phyloP scores from a whole-genome alignment of 2,329 filamentous ascomycete genomes.

The Plectosphaerella sp. region DNA sequence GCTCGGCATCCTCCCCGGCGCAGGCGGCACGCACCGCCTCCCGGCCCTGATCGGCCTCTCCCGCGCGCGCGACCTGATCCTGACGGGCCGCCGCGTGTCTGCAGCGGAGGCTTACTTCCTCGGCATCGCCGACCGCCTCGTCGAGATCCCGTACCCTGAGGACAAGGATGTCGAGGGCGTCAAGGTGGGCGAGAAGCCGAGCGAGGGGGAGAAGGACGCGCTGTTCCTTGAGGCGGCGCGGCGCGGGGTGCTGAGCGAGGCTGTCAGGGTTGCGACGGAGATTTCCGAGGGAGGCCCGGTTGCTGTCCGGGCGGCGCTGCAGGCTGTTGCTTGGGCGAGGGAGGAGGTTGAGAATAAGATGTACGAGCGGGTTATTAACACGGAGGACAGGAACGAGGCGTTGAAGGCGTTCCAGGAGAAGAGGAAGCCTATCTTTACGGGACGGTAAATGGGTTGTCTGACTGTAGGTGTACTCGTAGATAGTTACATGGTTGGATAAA shows the following conservation, averaged over 20 bases:
- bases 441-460: conserved; percentile 29
- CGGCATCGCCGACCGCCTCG: conserved; percentile 83
- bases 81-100: conserved; percentile 82
- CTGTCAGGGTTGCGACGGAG: conserved; percentile 72
- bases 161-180: conserved; percentile 33
- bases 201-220: conserved; percentile 25
- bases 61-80: conserved; percentile 82
- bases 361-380: conserved; percentile 78
- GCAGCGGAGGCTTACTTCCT: conserved; percentile 83
- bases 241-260: conserved; percentile 66
- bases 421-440: conserved; percentile 55
- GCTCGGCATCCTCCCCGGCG: conserved; percentile 90
- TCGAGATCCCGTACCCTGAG: conserved; percentile 64
- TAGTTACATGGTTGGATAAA: too few species aligned
- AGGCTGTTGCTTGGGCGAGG: conserved; percentile 68
- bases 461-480: too few species aligned
- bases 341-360: conserved; percentile 82
- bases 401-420: conserved; percentile 73
- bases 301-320: conserved; percentile 72
- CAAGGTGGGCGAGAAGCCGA: conserved; percentile 29
- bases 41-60: conserved; percentile 74
- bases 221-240: conserved; percentile 54
- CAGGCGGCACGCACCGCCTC: conserved; percentile 86
- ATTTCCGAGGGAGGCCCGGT: conserved; percentile 89
- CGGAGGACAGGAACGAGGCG: conserved; percentile 84